Evolutionary conservation across 2,329 filamentous ascomycete genomes (phyloP).

Genomic region (Cladophialophora immunda): DNA sequence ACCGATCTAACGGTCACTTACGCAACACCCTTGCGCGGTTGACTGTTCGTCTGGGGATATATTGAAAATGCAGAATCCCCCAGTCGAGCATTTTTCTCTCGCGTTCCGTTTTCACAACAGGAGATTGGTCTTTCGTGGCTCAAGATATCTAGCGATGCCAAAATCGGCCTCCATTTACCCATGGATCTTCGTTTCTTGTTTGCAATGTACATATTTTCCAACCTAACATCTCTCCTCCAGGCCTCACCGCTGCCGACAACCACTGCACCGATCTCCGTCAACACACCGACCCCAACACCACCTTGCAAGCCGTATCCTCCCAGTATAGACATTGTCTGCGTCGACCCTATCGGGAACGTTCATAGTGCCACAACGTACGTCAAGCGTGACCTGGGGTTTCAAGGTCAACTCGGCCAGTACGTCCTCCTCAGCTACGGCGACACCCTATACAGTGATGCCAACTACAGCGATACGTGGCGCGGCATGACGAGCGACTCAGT

Average conservation of each 20-base stretch:
- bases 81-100: neutral
- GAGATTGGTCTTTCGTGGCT: neutral
- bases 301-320: constrained; percentile 28
- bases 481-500: constrained; percentile 42
- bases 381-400: constrained; percentile 42
- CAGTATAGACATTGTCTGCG: constrained; percentile 25
- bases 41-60: neutral
- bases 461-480: constrained; percentile 39
- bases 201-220: constrained; percentile 18
- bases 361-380: constrained; percentile 40
- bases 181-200: constrained; percentile 21
- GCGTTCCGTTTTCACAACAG: neutral
- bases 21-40: neutral
- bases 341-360: constrained; percentile 40
- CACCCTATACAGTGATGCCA: constrained; percentile 39
- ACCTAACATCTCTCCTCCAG: constrained; percentile 28
- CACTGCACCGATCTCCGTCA: neutral
- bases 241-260: constrained; percentile 14
- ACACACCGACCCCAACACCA: constrained; percentile 1
- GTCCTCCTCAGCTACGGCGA: constrained; percentile 42
- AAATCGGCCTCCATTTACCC: constrained; percentile 5
- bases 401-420: constrained; percentile 38
- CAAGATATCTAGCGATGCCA: constrained; percentile 7
- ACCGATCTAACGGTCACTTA: neutral
- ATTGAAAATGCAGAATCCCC: constrained; percentile 4